Evolutionary conservation across 768 basidiomycete species (phyloP).

Genomic region (Auriscalpium orientale): DNA sequence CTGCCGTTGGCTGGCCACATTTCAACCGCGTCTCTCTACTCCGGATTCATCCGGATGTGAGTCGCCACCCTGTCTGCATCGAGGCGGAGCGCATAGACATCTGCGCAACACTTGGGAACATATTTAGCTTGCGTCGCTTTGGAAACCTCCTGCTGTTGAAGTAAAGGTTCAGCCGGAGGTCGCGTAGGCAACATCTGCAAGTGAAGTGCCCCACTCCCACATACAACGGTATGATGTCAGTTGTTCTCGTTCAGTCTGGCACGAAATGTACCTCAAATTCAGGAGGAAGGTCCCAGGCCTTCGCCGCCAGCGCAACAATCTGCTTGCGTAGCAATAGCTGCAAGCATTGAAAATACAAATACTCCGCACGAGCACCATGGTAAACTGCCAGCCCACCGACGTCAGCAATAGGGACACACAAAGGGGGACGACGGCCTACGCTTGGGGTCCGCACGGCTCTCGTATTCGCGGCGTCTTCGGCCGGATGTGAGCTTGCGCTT

Average conservation of each 20-base stretch:
- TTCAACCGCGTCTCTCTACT: too few relatives aligned
- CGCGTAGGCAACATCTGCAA: constrained; percentile 54
- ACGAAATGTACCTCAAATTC: constrained; percentile 66
- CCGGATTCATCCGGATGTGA: neutral
- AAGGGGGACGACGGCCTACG: constrained; percentile 31
- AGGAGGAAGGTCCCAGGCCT: constrained; percentile 62
- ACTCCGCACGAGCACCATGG: constrained; percentile 71
- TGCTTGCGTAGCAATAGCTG: constrained; percentile 80
- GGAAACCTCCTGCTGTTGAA: constrained; percentile 31
- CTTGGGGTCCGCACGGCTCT: constrained; percentile 51
- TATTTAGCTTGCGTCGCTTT: neutral
- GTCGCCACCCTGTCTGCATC: constrained; percentile 8
- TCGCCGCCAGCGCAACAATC: constrained; percentile 47
- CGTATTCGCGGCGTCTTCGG: constrained; percentile 41
- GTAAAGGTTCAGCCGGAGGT: constrained; percentile 53
- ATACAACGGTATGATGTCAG: constrained; percentile 44
- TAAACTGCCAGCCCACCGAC: constrained; percentile 48
- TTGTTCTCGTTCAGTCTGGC: neutral
- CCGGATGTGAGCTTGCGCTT: constrained; percentile 60
- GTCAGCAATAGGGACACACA: neutral
- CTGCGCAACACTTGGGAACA: neutral
- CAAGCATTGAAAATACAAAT: constrained; percentile 76
- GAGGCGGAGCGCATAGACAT: neutral
- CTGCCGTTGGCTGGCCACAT: too few relatives aligned
- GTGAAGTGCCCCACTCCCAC: constrained; percentile 70